phyloP scores from a whole-genome alignment of 768 basidiomycete species.

The Favolaschia claudopus region DNA sequence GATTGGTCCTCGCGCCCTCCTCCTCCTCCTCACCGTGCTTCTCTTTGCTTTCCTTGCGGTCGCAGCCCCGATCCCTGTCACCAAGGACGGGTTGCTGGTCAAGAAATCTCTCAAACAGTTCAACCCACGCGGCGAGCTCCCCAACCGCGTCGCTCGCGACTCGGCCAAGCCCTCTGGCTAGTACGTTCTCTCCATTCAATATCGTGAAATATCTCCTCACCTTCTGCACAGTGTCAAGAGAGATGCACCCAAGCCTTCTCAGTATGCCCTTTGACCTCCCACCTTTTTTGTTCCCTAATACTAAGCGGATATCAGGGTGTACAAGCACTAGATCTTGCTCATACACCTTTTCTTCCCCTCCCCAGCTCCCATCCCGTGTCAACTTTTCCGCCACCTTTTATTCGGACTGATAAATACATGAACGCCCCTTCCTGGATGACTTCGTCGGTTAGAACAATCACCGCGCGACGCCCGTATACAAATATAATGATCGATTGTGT shows the following conservation, averaged over 20 bases:
- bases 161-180: constrained; percentile 22
- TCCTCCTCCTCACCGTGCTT: constrained; percentile 32
- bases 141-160: constrained; percentile 14
- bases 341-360: background rate
- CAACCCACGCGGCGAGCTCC: constrained; percentile 30
- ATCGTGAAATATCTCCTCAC: background rate
- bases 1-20: constrained; percentile 18
- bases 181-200: background rate
- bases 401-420: background rate
- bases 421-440: background rate
- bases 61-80: constrained; percentile 27
- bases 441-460: constrained; percentile 15
- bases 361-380: background rate
- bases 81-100: constrained; percentile 1
- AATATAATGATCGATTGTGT: too few relatives aligned
- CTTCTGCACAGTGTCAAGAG: constrained; percentile 12
- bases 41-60: constrained; percentile 30
- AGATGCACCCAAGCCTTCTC: constrained; percentile 27
- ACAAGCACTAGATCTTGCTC: constrained; percentile 10
- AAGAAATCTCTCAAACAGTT: constrained; percentile 37
- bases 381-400: background rate
- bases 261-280: constrained; percentile 10
- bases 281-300: background rate
- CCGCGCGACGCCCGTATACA: constrained; percentile 3
- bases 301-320: constrained; percentile 2